phyloP scores from a whole-genome alignment of 495 filamentous ascomycete species.

The Penicillium steckii region DNA sequence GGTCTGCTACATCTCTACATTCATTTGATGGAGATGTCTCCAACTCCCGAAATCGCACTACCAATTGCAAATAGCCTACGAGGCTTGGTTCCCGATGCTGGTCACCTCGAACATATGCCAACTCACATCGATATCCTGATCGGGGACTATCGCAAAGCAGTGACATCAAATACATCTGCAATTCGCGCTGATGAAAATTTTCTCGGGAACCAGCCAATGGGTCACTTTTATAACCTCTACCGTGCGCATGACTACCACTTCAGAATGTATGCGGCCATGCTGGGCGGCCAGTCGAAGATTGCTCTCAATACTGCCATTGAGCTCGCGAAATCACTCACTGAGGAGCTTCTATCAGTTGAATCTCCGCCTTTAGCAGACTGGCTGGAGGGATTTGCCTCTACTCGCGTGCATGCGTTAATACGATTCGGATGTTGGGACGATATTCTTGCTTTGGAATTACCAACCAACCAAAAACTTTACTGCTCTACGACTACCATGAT shows the following conservation, averaged over 20 bases:
- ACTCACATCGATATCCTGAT: constrained; percentile 65
- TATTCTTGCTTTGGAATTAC: constrained; percentile 48
- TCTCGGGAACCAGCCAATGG: constrained; percentile 44
- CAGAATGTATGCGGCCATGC: constrained; percentile 70
- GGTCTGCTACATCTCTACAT: constrained; percentile 70
- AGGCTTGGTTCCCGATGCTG: constrained; percentile 61
- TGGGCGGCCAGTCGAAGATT: constrained; percentile 55
- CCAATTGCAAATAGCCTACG: constrained; percentile 57
- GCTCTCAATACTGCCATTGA: constrained; percentile 53
- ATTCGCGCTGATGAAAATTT: constrained; percentile 61
- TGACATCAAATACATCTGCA: constrained; percentile 62
- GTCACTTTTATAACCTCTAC: constrained; percentile 70
- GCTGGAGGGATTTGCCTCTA: constrained; percentile 63
- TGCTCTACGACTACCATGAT: constrained; percentile 61
- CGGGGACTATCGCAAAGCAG: constrained; percentile 62
- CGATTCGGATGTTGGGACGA: constrained; percentile 67
- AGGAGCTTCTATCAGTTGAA: constrained; percentile 56
- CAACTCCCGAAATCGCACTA: constrained; percentile 56
- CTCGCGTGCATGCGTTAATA: constrained; percentile 62
- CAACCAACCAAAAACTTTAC: constrained; percentile 53
- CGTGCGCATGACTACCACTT: constrained; percentile 67
- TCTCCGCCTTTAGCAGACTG: constrained; percentile 72
- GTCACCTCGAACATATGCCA: constrained; percentile 74
- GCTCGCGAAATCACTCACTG: constrained; percentile 55
- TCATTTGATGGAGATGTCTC: constrained; percentile 74